Percentiles rank a stretch among this genome's conserved stretches.
phyloP scores from a whole-genome alignment of 1,284 basidiomycete genomes.

The Tilletiaria anomala region DNA sequence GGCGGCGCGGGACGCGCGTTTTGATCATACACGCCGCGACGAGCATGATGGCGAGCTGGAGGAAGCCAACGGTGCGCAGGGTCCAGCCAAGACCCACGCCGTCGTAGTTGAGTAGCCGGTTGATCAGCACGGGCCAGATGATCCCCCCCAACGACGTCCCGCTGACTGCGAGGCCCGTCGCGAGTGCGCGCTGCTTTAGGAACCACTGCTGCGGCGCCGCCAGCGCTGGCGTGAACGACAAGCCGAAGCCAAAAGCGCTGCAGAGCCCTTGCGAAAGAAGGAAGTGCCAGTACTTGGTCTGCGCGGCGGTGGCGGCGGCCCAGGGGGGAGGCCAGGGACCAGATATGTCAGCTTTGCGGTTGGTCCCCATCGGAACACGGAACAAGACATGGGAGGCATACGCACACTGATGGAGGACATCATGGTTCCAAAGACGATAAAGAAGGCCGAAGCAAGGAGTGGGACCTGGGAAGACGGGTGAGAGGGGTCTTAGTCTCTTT shows the following conservation, averaged over 20 bases:
- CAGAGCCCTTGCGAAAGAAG: constrained; percentile 1
- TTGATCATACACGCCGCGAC: neutral
- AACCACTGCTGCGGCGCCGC: constrained; percentile 1
- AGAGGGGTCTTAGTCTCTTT: too few relatives aligned
- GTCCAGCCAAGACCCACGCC: constrained; percentile 2
- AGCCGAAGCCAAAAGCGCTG: constrained; percentile 1
- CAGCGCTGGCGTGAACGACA: neutral
- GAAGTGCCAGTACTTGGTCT: constrained; percentile 1
- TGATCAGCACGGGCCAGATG: constrained; percentile 5
- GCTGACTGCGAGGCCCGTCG: constrained; percentile 4
- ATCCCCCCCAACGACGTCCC: constrained; percentile 5
- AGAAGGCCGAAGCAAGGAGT: constrained; percentile 1
- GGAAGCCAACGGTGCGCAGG: constrained; percentile 4
- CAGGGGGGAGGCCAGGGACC: too few relatives aligned
- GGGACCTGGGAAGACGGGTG: neutral
- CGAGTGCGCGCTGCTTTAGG: constrained; percentile 4
- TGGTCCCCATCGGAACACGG: too few relatives aligned
- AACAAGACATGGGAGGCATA: too few relatives aligned
- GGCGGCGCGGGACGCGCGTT: neutral
- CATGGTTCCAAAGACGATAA: constrained; percentile 1
- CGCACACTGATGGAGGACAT: too few relatives aligned
- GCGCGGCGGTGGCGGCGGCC: too few relatives aligned
- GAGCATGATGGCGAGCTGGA: constrained; percentile 2
- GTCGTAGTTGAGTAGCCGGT: constrained; percentile 4
- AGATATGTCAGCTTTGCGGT: too few relatives aligned